Evolutionary conservation across 768 basidiomycete genomes (phyloP), one percentile per base, ranked within the genome.

Genomic region (Boletus tomentosulus): DNA sequence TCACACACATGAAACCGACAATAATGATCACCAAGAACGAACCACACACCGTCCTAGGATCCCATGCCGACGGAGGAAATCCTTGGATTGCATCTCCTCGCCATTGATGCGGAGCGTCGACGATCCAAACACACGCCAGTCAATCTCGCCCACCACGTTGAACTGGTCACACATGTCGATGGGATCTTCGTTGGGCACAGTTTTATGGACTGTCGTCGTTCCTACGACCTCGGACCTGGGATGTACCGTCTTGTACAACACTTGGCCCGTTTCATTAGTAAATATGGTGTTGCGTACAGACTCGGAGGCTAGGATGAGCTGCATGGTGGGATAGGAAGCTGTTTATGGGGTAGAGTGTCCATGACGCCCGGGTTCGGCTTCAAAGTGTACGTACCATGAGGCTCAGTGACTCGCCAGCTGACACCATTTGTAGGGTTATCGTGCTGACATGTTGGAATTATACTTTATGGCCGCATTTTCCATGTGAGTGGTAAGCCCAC

Each of bases 81-180:
- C 44, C 13, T 50, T 46, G 1, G 67, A 60, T 19, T 58, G 46
- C 37, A 66, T 51, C 50, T 69, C 69, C 15, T 63, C 22, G 6
- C 64, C 73, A 6, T 62, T 52, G 22, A 72, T 63, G 3, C 59
- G 63, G 37, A 76, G 57, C 22, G 55, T 63, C 7, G 72, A 64
- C 1, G 69, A 60, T 22, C 51, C 53, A 9, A 69, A 13, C 2
- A 55, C 6, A 7, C 48, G 64, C 68, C 70, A 73, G 13, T 72
- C 66, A 12, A 76, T 71, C 46, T 66, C 63, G 7, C 66, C 75
- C 34, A 71, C 59, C 6, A 58, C 58, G 0, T 61, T 62, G 50
- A 71, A 72, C 11, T 55, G 58, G 50, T 67, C 69, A 0, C 25
- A 61, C 63, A 66, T 62, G 27, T 66, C 61, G 44, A 15, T 38